Base-by-base conservation (phyloP, 768 basidiomycete genomes). In the Sporobolomyces pararoseus region DNA sequence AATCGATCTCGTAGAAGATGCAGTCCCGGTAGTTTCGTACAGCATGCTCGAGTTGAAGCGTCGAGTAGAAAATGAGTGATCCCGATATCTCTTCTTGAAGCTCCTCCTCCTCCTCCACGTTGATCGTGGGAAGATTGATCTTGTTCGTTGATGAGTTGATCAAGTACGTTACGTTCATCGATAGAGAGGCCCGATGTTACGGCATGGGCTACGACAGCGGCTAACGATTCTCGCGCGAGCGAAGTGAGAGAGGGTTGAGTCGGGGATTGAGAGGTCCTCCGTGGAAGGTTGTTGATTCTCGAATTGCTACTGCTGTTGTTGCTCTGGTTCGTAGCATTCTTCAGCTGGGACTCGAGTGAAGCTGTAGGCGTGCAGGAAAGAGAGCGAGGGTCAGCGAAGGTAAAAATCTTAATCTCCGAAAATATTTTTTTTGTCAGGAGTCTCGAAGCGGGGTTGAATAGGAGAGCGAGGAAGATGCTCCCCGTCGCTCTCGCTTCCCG, bases 11-110 rank as follows among this genome's bases (percentile, higher is more conserved):
- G 14, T 9, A 70, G 37, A 35, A 37, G 23, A n/a, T 60, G 34
- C 34, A 70, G 37, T 19, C 34, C 52, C 10, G 69, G 49, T 0
- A 65, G 59, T 34, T 62, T 65, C 29, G 69, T 25, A 35, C 65
- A 65, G 47, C 69, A 70, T 2, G 69, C 69, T 19, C 35, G n/a
- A 0, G 16, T 61, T 46, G 59, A n/a, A 10, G 69, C 46, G 29
- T 70, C 69, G 47, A 70, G 64, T 1, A 70, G 54, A 29, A 49
- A 57, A 31, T 52, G 57, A 2, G 69, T 70, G 23, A 65, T 21
- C 34, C 39, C 60, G 19, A 44, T 29, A 0, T 54, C 37, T 29
- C 10, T 61, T 7, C 21, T 53, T 44, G 34, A 53, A 4, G 19
- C 14, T 47, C 35, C 66, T 19, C 4, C 31, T 34, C n/a, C n/a